Evolutionary conservation across 2,329 filamentous ascomycete species (phyloP).

Genomic region (Periconia sp.): DNA sequence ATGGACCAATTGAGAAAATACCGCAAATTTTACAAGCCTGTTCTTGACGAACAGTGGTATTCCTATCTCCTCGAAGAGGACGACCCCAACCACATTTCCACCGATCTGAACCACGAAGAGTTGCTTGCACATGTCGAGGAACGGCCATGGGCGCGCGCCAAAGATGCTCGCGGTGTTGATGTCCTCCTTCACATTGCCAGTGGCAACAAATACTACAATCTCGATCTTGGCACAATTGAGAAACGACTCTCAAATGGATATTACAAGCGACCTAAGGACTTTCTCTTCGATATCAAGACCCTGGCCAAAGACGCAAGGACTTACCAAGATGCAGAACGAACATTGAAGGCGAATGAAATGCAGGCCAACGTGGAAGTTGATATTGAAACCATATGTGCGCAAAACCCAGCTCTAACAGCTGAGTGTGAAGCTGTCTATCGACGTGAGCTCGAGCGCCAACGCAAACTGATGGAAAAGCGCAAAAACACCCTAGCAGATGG

Average conservation of each 20-base stretch:
- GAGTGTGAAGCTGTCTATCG: constrained; percentile 83
- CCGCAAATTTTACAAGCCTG: constrained; percentile 80
- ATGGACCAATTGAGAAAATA: constrained; percentile 97
- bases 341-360: constrained; percentile 87
- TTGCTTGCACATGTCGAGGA: constrained; percentile 56
- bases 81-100: constrained; percentile 67
- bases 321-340: constrained; percentile 78
- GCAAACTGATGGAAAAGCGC: constrained; percentile 61
- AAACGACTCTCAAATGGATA: constrained; percentile 96
- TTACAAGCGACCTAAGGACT: constrained; percentile 88
- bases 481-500: constrained; percentile 40
- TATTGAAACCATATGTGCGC: constrained; percentile 72
- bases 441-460: constrained; percentile 65
- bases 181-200: constrained; percentile 75
- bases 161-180: constrained; percentile 75
- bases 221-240: constrained; percentile 91
- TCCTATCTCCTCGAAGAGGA: constrained; percentile 83
- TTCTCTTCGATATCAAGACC: constrained; percentile 81
- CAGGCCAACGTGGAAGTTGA: constrained; percentile 93
- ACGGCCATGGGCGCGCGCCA: constrained; percentile 77
- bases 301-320: constrained; percentile 83
- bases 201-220: constrained; percentile 90
- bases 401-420: constrained; percentile 61
- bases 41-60: constrained; percentile 71
- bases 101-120: constrained; percentile 60